Evolutionary conservation across 768 basidiomycete species (phyloP).

Genomic region (Suillus variegatus): DNA sequence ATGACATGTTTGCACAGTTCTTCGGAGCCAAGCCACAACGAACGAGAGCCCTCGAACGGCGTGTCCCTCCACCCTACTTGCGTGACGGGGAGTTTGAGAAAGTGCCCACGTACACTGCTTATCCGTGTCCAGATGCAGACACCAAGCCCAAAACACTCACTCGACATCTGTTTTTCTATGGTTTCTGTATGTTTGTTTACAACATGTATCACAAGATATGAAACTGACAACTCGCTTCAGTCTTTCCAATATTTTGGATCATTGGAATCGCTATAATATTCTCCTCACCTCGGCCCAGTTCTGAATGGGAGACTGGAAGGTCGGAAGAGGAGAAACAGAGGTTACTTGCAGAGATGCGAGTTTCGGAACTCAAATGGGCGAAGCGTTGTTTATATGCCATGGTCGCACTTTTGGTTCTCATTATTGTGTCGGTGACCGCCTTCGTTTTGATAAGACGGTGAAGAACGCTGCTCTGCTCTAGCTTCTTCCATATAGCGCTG

Average conservation of each 20-base stretch:
- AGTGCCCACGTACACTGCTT: slow-evolving; percentile 22
- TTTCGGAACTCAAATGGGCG: slow-evolving; percentile 57
- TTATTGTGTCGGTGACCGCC: slow-evolving; percentile 30
- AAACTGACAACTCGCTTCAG: slow-evolving; percentile 29
- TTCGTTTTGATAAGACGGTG: slow-evolving; percentile 25
- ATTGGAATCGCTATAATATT: slow-evolving; percentile 57
- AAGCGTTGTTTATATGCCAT: slow-evolving; percentile 56
- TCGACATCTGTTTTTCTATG: slow-evolving; percentile 62
- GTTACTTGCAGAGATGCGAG: slow-evolving; percentile 49
- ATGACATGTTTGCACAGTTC: slow-evolving; percentile 34
- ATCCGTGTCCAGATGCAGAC: slow-evolving; percentile 23
- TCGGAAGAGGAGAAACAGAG: slow-evolving; percentile 50
- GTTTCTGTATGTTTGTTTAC: slow-evolving; percentile 49
- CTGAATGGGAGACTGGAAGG: slow-evolving; percentile 58
- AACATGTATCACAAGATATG: slow-evolving; percentile 7
- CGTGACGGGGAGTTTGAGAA: slow-evolving; percentile 40
- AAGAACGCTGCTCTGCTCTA: slow-evolving; percentile 14
- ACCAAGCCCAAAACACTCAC: slow-evolving; percentile 57
- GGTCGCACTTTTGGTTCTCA: slow-evolving; percentile 41
- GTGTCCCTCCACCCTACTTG: slow-evolving; percentile 44
- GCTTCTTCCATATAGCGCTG: background rate
- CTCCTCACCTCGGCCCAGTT: slow-evolving; percentile 49
- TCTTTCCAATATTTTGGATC: slow-evolving; percentile 65
- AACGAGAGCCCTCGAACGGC: slow-evolving; percentile 20
- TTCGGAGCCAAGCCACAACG: slow-evolving; percentile 31